These are phyloP conservation scores for Fusarium siculi DNA, from an alignment of 2,329 filamentous ascomycete genomes.

Conservation along the genomic window DNA sequence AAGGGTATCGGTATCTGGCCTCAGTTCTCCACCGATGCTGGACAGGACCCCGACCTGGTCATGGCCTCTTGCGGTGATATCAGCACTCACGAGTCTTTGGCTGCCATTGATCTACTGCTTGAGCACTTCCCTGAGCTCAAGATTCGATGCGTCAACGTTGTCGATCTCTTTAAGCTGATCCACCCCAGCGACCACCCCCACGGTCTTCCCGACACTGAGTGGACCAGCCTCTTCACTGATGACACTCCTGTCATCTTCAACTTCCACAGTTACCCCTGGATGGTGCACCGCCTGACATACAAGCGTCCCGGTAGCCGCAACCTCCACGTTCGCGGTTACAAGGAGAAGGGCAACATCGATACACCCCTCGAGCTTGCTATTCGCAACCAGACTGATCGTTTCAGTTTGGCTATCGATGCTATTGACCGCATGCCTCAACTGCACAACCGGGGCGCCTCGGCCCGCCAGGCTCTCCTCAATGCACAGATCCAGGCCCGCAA, in stretches of 20 bases:
- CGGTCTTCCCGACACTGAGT: slow-evolving; percentile 74
- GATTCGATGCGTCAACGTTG: slow-evolving; percentile 82
- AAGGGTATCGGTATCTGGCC: slow-evolving; percentile 84
- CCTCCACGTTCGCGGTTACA: slow-evolving; percentile 81
- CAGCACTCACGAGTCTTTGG: slow-evolving; percentile 77
- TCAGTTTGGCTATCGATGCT: slow-evolving; percentile 79
- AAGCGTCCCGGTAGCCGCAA: slow-evolving; percentile 75
- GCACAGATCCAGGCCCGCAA: slow-evolving; percentile 71
- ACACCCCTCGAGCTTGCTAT: slow-evolving; percentile 83
- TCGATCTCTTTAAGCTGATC: slow-evolving; percentile 84
- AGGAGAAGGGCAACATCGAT: slow-evolving; percentile 86
- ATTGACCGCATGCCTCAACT: slow-evolving; percentile 74
- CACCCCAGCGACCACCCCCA: slow-evolving; percentile 77
- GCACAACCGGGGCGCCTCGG: slow-evolving; percentile 70
- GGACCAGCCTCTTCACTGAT: slow-evolving; percentile 75
- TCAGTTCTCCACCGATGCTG: slow-evolving; percentile 77
- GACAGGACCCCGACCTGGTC: slow-evolving; percentile 75
- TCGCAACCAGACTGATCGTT: slow-evolving; percentile 80
- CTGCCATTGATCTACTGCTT: slow-evolving; percentile 79
- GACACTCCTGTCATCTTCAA: slow-evolving; percentile 82
- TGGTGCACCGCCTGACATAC: slow-evolving; percentile 81
- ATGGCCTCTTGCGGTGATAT: slow-evolving; percentile 83
- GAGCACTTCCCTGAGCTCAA: slow-evolving; percentile 76
- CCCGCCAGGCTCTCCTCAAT: slow-evolving; percentile 72
- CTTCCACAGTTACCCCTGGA: slow-evolving; percentile 86